A percentile compares a stretch with the other conserved stretches of the same genome.
phyloP scores from a whole-genome alignment of 2,329 filamentous ascomycete species.

The Trichoderma oligosporum region DNA sequence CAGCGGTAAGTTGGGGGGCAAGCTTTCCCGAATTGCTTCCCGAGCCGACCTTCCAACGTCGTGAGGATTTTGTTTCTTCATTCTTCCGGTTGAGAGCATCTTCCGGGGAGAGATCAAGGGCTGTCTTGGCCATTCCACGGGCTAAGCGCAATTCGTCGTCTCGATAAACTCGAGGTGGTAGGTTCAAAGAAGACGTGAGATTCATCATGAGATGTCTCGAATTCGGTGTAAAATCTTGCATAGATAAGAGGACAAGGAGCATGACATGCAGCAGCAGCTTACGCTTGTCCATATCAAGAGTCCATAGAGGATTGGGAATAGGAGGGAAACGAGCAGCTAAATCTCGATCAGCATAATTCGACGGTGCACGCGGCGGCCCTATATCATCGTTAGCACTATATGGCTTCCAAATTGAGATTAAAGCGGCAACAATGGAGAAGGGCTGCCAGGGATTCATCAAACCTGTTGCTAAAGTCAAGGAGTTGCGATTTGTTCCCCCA shows the following conservation, averaged over 20 bases:
- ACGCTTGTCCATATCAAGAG: conserved; percentile 57
- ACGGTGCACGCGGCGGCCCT: conserved; percentile 41
- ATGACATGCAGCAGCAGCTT: conserved; percentile 67
- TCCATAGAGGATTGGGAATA: conserved; percentile 56
- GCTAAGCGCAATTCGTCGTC: conserved; percentile 74
- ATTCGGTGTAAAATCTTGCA: conserved; percentile 73
- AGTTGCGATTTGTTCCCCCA: conserved; percentile 31
- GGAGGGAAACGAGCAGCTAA: conserved; percentile 54
- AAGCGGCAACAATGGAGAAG: background rate
- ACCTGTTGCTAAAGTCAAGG: conserved; percentile 37
- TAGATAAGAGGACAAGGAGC: conserved; percentile 67
- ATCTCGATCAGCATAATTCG: conserved; percentile 44
- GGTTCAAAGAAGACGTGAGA: conserved; percentile 65
- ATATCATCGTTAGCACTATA: conserved; percentile 11
- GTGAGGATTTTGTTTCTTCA: conserved; percentile 61
- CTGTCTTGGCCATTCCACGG: conserved; percentile 67
- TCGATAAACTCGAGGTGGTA: conserved; percentile 61
- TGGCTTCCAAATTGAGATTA: background rate
- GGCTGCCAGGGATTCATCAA: conserved; percentile 20
- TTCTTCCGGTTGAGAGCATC: conserved; percentile 34
- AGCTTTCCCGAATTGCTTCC: conserved; percentile 55
- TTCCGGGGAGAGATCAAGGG: conserved; percentile 45
- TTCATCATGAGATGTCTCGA: conserved; percentile 69
- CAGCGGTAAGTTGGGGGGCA: conserved; percentile 70
- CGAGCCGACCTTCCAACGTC: conserved; percentile 68